phyloP scores from a whole-genome alignment of 2,329 filamentous ascomycete species.

The Verticillium alfalfae region DNA sequence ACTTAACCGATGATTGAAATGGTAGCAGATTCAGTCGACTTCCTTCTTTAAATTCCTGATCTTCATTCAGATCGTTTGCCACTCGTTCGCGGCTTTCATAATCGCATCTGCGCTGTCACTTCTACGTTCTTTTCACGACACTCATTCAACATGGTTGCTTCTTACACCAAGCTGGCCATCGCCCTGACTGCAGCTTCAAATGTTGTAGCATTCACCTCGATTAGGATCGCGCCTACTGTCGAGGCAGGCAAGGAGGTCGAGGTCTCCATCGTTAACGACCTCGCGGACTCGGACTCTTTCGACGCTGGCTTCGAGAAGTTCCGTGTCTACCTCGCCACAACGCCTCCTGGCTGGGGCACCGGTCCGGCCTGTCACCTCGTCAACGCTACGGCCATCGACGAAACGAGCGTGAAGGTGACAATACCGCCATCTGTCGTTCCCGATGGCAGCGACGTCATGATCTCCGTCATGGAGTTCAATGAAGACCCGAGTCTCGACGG shows the following conservation, averaged over 20 bases:
- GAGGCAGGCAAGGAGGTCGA: constrained; percentile 9
- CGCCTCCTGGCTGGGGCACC: constrained; percentile 19
- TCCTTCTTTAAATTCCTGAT: too few relatives aligned
- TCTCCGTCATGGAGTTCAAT: constrained; percentile 14
- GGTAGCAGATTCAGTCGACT: too few relatives aligned
- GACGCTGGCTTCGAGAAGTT: constrained; percentile 16
- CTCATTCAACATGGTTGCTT: background rate
- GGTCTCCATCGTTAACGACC: constrained; percentile 28
- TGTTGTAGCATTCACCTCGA: background rate
- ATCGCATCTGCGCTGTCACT: background rate
- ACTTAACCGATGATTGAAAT: too few relatives aligned
- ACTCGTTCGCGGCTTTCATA: background rate
- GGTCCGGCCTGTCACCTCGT: constrained; percentile 25
- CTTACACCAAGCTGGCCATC: background rate
- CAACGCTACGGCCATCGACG: constrained; percentile 20
- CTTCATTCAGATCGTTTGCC: background rate
- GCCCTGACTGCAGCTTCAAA: background rate
- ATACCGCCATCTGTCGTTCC: constrained; percentile 24
- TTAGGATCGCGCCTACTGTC: constrained; percentile 2
- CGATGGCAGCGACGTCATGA: constrained; percentile 19
- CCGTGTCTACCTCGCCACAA: constrained; percentile 24
- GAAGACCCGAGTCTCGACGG: constrained; percentile 5
- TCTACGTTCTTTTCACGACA: background rate
- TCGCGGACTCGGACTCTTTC: constrained; percentile 10
- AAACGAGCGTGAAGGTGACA: constrained; percentile 17